A percentile compares a stretch with the other conserved stretches of the same genome.
Conservation (phyloP, 164 flowering plant genomes). For the Annona squamosa region DNA sequence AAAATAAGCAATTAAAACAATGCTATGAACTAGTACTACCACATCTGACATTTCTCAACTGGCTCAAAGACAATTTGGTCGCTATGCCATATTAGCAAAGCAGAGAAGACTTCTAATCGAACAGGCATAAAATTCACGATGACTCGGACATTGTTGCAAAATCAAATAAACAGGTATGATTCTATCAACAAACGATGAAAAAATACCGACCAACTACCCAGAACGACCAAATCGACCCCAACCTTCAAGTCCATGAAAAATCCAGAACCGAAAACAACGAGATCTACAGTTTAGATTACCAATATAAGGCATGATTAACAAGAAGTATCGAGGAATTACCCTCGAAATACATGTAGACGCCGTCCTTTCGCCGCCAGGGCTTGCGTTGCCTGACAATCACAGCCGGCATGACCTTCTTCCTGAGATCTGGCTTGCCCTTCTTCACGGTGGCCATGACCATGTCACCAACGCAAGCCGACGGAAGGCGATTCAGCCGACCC, state of each 20-base stretch:
- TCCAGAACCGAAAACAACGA: not conserved
- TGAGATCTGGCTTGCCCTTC: slow-evolving; percentile 70
- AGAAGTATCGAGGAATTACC: slow-evolving; percentile 19
- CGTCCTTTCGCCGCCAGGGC: slow-evolving; percentile 78
- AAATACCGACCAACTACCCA: not conserved
- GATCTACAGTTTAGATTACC: no score
- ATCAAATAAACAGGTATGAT: not conserved
- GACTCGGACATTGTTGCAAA: not conserved
- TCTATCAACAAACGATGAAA: not conserved
- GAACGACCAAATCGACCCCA: not conserved
- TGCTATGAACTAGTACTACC: no score
- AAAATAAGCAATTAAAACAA: no score
- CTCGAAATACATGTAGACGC: slow-evolving; percentile 64
- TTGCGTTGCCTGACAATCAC: slow-evolving; percentile 70
- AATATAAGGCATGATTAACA: no score
- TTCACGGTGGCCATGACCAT: slow-evolving; percentile 81
- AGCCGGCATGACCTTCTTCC: slow-evolving; percentile 76
- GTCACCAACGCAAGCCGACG: slow-evolving; percentile 70
- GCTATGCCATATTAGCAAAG: no score
- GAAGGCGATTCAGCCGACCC: slow-evolving; percentile 62
- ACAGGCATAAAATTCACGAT: not conserved
- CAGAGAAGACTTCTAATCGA: no score
- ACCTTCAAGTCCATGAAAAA: not conserved
- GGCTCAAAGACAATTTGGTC: no score
- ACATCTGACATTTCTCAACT: no score